phyloP scores from a whole-genome alignment of 1,284 basidiomycete genomes.

The Phellinidium pouzarii region DNA sequence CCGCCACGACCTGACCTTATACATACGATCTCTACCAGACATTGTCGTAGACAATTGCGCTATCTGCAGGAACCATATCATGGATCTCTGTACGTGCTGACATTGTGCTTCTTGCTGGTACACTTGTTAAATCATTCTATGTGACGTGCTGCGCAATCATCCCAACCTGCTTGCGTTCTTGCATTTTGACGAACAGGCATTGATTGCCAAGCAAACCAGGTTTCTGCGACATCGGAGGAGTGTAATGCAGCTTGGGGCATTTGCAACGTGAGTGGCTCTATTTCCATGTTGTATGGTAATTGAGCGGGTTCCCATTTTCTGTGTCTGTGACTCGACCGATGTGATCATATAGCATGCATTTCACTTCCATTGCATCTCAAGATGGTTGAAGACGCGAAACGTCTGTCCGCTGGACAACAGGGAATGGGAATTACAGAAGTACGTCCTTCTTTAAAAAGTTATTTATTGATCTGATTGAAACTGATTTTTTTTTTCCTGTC shows the following conservation, averaged over 20 bases:
- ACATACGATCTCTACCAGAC: slow-evolving; percentile 39
- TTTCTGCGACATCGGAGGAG: slow-evolving; percentile 92
- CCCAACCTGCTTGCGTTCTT: too few species aligned
- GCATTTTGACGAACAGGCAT: slow-evolving; percentile 60
- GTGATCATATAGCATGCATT: slow-evolving; percentile 78
- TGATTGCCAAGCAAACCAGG: slow-evolving; percentile 99
- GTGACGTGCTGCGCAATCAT: neutral
- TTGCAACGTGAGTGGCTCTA: slow-evolving; percentile 92
- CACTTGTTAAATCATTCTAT: neutral
- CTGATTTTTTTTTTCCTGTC: neutral
- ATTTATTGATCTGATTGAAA: neutral
- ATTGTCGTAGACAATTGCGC: slow-evolving; percentile 96
- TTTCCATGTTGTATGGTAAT: too few species aligned
- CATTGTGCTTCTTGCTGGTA: neutral
- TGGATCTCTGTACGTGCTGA: slow-evolving; percentile 83
- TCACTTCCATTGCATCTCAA: slow-evolving; percentile 99
- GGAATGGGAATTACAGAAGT: slow-evolving; percentile 94
- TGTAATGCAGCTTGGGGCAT: slow-evolving; percentile 99
- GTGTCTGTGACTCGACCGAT: too few species aligned
- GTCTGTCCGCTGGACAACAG: slow-evolving; percentile 98
- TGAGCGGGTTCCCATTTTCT: too few species aligned
- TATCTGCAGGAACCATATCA: slow-evolving; percentile 96
- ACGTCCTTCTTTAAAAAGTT: slow-evolving; percentile 28
- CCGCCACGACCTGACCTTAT: neutral
- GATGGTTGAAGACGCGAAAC: slow-evolving; percentile 99